phyloP scores from a whole-genome alignment of 2,329 filamentous ascomycete species.

The Teratosphaeria destructans region DNA sequence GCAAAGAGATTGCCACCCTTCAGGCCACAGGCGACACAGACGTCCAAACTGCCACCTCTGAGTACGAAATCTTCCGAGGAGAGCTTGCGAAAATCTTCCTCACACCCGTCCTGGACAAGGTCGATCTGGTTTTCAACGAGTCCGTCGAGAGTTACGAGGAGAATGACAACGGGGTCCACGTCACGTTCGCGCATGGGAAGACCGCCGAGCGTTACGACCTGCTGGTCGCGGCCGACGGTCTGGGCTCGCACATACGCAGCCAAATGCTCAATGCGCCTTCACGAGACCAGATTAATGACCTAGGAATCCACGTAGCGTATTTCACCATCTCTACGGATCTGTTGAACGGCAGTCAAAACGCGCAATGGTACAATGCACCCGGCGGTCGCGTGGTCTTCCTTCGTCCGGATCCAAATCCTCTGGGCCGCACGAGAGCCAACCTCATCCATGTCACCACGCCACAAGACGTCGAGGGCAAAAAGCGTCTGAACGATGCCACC shows the following conservation, averaged over 20 bases:
- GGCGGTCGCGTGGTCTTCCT: conserved; percentile 12
- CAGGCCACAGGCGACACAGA: conserved; percentile 20
- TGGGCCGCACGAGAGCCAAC: conserved; percentile 8
- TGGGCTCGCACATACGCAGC: conserved; percentile 10
- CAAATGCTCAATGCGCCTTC: conserved; percentile 11
- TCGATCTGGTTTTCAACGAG: conserved; percentile 24
- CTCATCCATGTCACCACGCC: conserved; percentile 10
- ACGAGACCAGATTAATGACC: conserved; percentile 13
- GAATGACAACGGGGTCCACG: conserved; percentile 6
- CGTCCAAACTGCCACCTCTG: conserved; percentile 25
- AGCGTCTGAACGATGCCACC: conserved; percentile 20
- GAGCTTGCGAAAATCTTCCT: conserved; percentile 26
- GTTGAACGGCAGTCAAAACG: conserved; percentile 11
- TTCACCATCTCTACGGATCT: conserved; percentile 30
- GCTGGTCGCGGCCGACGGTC: conserved; percentile 17
- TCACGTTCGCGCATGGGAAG: conserved; percentile 8
- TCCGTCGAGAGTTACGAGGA: conserved; percentile 4
- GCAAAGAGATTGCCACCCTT: conserved; percentile 11
- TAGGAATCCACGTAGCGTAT: conserved; percentile 28
- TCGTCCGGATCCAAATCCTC: conserved; percentile 14
- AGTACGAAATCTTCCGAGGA: conserved; percentile 30
- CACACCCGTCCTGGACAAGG: conserved; percentile 9
- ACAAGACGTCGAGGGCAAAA: conserved; percentile 13
- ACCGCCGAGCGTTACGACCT: conserved; percentile 10
- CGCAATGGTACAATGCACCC: conserved; percentile 13